phyloP scores from a whole-genome alignment of 2,329 filamentous ascomycete species.

The Aspergillus neotritici region DNA sequence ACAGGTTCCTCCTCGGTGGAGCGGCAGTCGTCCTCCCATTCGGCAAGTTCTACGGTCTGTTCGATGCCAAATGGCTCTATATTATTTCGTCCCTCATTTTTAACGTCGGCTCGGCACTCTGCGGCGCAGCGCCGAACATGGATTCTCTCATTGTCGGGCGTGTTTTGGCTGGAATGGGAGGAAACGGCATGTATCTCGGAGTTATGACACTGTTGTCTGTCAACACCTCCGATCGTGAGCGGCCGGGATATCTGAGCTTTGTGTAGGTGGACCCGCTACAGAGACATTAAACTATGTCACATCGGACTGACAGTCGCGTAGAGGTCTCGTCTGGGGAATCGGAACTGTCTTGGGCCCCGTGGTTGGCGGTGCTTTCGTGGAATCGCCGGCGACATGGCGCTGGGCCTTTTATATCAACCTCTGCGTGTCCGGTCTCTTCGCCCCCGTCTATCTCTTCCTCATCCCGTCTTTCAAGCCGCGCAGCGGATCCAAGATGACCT shows the following conservation, averaged over 20 bases:
- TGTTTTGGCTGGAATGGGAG: slow-evolving; percentile 30
- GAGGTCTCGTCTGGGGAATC: slow-evolving; percentile 26
- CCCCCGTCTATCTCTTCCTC: slow-evolving; percentile 41
- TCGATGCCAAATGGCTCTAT: slow-evolving; percentile 44
- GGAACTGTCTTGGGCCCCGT: slow-evolving; percentile 34
- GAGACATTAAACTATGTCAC: slow-evolving; percentile 20
- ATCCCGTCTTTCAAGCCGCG: slow-evolving; percentile 26
- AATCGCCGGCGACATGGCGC: slow-evolving; percentile 23
- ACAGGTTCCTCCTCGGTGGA: no score
- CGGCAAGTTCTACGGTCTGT: slow-evolving; percentile 38
- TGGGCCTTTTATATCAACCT: slow-evolving; percentile 53
- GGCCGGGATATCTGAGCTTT: background rate
- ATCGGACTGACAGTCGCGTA: slow-evolving; percentile 12
- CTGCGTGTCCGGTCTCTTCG: slow-evolving; percentile 37
- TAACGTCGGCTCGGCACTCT: slow-evolving; percentile 32
- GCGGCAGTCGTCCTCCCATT: slow-evolving; percentile 23
- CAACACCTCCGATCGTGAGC: background rate
- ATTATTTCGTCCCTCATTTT: slow-evolving; percentile 26
- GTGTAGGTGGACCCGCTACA: slow-evolving; percentile 11
- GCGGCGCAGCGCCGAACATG: slow-evolving; percentile 43
- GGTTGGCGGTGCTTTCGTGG: slow-evolving; percentile 32
- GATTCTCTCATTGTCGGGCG: slow-evolving; percentile 43
- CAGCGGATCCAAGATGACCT: slow-evolving; percentile 12
- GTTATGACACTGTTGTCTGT: slow-evolving; percentile 15
- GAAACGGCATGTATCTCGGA: slow-evolving; percentile 31